Evolutionary conservation across 148 eudicot species (phyloP).

Genomic region (Rhododendron simsii): DNA sequence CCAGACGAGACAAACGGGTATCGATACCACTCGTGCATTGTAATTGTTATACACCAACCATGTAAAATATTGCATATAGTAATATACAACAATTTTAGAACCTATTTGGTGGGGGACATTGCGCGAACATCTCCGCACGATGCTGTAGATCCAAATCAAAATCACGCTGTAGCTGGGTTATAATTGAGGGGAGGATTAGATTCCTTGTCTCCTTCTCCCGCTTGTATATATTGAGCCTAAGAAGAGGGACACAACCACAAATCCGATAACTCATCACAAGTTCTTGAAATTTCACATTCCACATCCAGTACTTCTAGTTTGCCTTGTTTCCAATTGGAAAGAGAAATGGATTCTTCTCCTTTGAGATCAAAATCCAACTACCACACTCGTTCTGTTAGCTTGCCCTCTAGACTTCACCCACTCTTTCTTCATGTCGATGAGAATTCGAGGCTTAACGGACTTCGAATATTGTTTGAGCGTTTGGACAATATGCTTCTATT

Average conservation of each 20-base stretch:
- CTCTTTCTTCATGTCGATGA: slow-evolving; percentile 13
- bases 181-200: background rate
- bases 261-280: background rate
- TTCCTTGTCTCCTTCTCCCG: background rate
- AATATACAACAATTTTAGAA: background rate
- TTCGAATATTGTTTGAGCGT: background rate
- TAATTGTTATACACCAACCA: background rate
- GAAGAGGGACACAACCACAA: background rate
- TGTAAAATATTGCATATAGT: background rate
- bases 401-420: slow-evolving; percentile 18
- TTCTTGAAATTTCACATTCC: background rate
- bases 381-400: slow-evolving; percentile 24
- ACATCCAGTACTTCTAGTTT: background rate
- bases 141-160: background rate
- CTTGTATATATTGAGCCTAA: background rate
- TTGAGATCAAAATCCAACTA: background rate
- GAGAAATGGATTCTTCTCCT: background rate
- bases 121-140: background rate
- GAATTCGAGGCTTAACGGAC: background rate
- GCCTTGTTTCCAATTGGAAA: background rate
- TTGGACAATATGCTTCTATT: slow-evolving; percentile 22
- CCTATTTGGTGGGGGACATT: slow-evolving; percentile 1
- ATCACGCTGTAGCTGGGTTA: background rate
- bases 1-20: background rate
- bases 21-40: background rate